Percentiles rank a stretch among this genome's conserved stretches.
These are phyloP conservation scores for Brassica hybrid DNA, from an alignment of 441 rosid species.

Conservation along the genomic window DNA sequence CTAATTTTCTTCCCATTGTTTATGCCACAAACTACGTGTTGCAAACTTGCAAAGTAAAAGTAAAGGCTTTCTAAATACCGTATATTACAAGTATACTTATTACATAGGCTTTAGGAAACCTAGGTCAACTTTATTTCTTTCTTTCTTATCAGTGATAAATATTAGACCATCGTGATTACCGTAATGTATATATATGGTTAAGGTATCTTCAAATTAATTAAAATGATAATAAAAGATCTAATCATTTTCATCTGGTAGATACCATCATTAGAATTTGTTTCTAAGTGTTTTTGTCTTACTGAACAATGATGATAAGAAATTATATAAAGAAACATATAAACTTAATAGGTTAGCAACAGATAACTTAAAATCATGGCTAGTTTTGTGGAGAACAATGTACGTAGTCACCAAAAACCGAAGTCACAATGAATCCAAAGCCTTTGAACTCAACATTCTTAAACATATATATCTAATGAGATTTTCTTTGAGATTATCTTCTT, in stretches of 20 bases:
- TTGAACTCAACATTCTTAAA: slow-evolving; percentile 21
- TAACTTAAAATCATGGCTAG: background rate
- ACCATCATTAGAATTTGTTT: slow-evolving; percentile 38
- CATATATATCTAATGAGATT: slow-evolving; percentile 18
- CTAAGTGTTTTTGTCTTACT: slow-evolving; percentile 37
- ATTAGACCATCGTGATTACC: background rate
- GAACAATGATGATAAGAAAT: slow-evolving; percentile 34
- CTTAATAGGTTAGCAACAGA: background rate
- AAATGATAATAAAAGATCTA: background rate
- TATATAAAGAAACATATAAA: slow-evolving; percentile 8
- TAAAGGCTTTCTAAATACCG: slow-evolving; percentile 24
- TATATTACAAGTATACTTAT: slow-evolving; percentile 6
- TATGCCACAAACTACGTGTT: slow-evolving; percentile 38
- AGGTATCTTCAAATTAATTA: slow-evolving; percentile 23
- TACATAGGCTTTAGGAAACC: slow-evolving; percentile 18
- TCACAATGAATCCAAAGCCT: slow-evolving; percentile 28
- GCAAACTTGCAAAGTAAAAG: slow-evolving; percentile 31
- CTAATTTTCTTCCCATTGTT: slow-evolving; percentile 33
- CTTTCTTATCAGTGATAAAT: background rate
- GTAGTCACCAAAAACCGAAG: slow-evolving; percentile 22
- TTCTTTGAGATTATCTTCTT: slow-evolving; percentile 20
- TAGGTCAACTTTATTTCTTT: background rate
- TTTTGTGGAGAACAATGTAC: slow-evolving; percentile 6
- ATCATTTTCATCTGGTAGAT: slow-evolving; percentile 37
- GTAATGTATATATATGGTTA: slow-evolving; percentile 20